A percentile compares a stretch with the other conserved stretches of the same genome.
phyloP scores from a whole-genome alignment of 176 grass and related monocot species.

The Saccharum spontaneum region DNA sequence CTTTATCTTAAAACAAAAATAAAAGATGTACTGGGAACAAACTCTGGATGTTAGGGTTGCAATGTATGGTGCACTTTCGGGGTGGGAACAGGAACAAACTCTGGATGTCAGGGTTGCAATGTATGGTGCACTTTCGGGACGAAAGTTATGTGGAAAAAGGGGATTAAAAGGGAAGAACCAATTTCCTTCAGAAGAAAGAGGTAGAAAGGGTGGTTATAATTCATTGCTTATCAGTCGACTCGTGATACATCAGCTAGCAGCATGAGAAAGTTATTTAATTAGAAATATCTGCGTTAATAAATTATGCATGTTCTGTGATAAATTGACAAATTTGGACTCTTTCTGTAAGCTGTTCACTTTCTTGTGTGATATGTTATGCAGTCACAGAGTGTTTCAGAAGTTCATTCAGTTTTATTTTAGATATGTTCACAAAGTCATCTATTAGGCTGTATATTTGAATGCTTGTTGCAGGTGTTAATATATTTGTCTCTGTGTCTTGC shows the following conservation, averaged over 20 bases:
- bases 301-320: neutral
- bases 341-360: neutral
- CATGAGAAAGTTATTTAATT: neutral
- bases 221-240: neutral
- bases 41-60: too few relatives aligned
- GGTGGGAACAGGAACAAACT: neutral
- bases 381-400: neutral
- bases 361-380: neutral
- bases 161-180: neutral
- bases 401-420: neutral
- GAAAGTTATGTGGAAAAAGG: neutral
- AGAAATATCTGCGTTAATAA: neutral
- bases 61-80: neutral
- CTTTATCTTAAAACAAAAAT: neutral
- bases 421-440: neutral
- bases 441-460: neutral
- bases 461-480: neutral
- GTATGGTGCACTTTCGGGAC: neutral
- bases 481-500: conserved; percentile 14
- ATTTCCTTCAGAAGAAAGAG: neutral
- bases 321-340: neutral
- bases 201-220: neutral
- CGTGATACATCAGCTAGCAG: neutral
- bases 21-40: too few relatives aligned
- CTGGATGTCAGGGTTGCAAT: neutral